Evolutionary conservation across 345 rosid species (phyloP).

Genomic region (Clarkia xantiana): DNA sequence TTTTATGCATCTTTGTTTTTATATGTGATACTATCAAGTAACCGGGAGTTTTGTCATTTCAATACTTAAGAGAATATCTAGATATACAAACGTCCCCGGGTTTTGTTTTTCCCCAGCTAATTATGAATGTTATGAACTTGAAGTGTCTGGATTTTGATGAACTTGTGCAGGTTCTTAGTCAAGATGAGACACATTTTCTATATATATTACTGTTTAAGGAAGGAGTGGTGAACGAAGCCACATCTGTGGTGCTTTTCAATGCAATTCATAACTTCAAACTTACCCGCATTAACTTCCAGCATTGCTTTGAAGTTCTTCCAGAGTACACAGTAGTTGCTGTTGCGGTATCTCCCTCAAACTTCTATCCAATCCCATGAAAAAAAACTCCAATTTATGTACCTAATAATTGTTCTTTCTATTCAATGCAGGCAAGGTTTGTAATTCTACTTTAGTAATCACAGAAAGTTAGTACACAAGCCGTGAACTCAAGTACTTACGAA

Average conservation of each 20-base stretch:
- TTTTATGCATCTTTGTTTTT: neutral
- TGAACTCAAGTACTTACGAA: too few species aligned
- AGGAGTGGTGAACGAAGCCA: slow-evolving; percentile 95
- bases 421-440: too few species aligned
- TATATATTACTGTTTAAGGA: slow-evolving; percentile 90
- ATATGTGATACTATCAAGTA: neutral
- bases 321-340: too few species aligned
- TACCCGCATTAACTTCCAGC: slow-evolving; percentile 37
- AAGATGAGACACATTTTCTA: slow-evolving; percentile 79
- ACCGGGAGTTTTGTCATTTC: neutral
- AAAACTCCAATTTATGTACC: too few species aligned
- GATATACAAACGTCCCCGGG: slow-evolving; percentile 10
- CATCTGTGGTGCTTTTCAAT: slow-evolving; percentile 91
- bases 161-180: slow-evolving; percentile 65
- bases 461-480: too few species aligned
- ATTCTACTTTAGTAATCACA: too few species aligned
- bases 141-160: neutral
- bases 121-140: neutral
- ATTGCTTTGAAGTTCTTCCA: slow-evolving; percentile 43
- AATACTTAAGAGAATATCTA: slow-evolving; percentile 28
- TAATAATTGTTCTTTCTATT: too few species aligned
- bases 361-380: too few species aligned
- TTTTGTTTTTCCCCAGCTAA: neutral
- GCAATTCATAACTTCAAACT: slow-evolving; percentile 84
- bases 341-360: too few species aligned